phyloP scores from a whole-genome alignment of 2,329 filamentous ascomycete genomes.

The Waltergamsia citrina region DNA sequence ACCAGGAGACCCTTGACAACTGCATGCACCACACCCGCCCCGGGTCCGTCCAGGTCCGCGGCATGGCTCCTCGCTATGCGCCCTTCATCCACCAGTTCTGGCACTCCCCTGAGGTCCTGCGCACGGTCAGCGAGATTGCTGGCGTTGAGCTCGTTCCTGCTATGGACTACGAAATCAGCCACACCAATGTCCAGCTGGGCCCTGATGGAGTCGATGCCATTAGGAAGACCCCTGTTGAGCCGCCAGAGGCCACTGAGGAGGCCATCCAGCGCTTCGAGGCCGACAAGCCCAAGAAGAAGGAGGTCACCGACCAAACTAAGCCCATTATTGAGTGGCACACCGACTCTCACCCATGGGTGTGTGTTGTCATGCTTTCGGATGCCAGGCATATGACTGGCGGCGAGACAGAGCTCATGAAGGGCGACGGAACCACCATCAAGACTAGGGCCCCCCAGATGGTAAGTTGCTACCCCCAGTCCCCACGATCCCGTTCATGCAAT shows the following conservation, averaged over 20 bases:
- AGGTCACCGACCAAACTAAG: slow-evolving; percentile 10
- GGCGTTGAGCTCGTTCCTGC: slow-evolving; percentile 47
- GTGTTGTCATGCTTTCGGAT: slow-evolving; percentile 41
- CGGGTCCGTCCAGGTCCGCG: slow-evolving; percentile 16
- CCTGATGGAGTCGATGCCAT: slow-evolving; percentile 10
- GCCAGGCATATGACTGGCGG: slow-evolving; percentile 34
- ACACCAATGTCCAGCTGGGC: slow-evolving; percentile 40
- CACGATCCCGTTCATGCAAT: neutral
- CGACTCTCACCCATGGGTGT: slow-evolving; percentile 41
- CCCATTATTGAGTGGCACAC: slow-evolving; percentile 32
- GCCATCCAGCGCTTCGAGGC: slow-evolving; percentile 4
- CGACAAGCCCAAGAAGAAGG: slow-evolving; percentile 9
- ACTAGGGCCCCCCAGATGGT: slow-evolving; percentile 14
- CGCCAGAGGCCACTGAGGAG: slow-evolving; percentile 12
- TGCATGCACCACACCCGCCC: slow-evolving; percentile 16
- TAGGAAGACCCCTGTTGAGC: slow-evolving; percentile 15
- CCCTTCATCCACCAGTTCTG: slow-evolving; percentile 28
- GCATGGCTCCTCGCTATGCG: slow-evolving; percentile 17
- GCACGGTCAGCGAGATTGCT: slow-evolving; percentile 44
- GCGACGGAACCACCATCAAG: slow-evolving; percentile 14
- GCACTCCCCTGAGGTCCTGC: slow-evolving; percentile 44
- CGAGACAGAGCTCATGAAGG: slow-evolving; percentile 15
- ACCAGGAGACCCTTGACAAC: slow-evolving; percentile 15
- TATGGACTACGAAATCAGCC: slow-evolving; percentile 48
- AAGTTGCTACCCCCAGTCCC: neutral